Evolutionary conservation across 2,329 filamentous ascomycete genomes (phyloP), one percentile per base, ranked within the genome.

Genomic region (Venturia asperata): DNA sequence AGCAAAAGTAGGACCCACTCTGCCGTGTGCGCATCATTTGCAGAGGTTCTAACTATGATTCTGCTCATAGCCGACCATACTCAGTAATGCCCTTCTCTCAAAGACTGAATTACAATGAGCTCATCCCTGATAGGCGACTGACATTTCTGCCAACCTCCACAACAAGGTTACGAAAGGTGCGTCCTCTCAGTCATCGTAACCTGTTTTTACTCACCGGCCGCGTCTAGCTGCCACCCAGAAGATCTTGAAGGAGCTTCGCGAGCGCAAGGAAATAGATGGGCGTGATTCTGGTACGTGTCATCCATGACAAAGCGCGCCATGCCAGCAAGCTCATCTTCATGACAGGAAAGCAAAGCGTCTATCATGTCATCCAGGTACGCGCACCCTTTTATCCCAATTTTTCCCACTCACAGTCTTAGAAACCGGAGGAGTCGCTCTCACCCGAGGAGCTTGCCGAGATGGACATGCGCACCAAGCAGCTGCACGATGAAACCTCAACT

Each of bases 241-340:
- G 73, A 71, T 83, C 41, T 75, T 89, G 42, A 86, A 85, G 69
- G 85, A 87, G 66, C 76, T 89, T 72, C 81, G 85, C 67, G 84
- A 87, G 68, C 79, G 78, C 52, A 82, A 82, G 13, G 75, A 83
- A 68, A 83, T 89, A 52, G 83, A 83, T 70, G 83, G 82, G 62
- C 82, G 82, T 62, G 75, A 78, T 47, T 79, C 84, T 47, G 83
- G 82, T 83, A 70, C 68, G 73, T 64, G 24, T 63, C 45, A 10
- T 61, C 45, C 15, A 30, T 4, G 10, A 52, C 21, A 55, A 24
- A 47, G 10, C 13, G 17, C 21, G 15, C 19, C 34, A 9, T 43
- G 30, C 19, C 45, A 19, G n/a, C 24, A 43, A 24, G 37, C 47
- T 49, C 21, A 49, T 55, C 13, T 41, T 47, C 21, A 24, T 60